Evolutionary conservation across 495 filamentous ascomycete species (phyloP), one percentile per base, ranked within the genome.

Genomic region (Lichina pygmaea): DNA sequence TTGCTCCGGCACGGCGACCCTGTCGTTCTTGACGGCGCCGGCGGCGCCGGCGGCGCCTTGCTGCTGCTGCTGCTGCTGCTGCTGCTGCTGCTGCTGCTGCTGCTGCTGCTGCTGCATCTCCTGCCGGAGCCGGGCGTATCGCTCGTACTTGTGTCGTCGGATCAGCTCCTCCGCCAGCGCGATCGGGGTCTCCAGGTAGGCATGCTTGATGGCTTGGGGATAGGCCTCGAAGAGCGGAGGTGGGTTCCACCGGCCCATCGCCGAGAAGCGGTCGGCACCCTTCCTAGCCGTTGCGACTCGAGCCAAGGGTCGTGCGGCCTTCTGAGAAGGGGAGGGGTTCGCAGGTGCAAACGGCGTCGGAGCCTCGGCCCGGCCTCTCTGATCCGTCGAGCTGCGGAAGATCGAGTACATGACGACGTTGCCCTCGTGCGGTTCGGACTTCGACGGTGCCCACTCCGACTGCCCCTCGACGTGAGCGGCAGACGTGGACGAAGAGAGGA

Each of bases 171-270:
- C 72, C 0, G 68, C 64, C 0, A 70, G 67, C 41, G 70, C 54
- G 7, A 59, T 55, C 2, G 71, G 68, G 9, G 66, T 59, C 8
- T 60, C 51, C 1, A 77, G 55, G 32, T 52, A 64, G 13, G 63
- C 66, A 55, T 76, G 65, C 50, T 70, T 78, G 49, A 63, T 71
- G 8, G 85, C 72, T 57, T 93, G 86, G 1, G 84, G 78, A 56
- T 83, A 93, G n/a, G 82, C 83, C 54, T 91, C 74, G 59, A 85
- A 93, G 7, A 94, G 64, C 4, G 86, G 80, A 7, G 85, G 84
- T 4, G 81, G 76, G 46, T 74, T 70, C 78, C 82, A 92, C 10
- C 36, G 36, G 13, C 36, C 36, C 36, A 39, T 39, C 2, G 36
- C 11, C 10, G 36, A 39, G 36, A 39, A 39, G 36, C 36, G 36